Evolutionary conservation across 345 rosid species (phyloP).

Genomic region (Stellera chamaejasme): DNA sequence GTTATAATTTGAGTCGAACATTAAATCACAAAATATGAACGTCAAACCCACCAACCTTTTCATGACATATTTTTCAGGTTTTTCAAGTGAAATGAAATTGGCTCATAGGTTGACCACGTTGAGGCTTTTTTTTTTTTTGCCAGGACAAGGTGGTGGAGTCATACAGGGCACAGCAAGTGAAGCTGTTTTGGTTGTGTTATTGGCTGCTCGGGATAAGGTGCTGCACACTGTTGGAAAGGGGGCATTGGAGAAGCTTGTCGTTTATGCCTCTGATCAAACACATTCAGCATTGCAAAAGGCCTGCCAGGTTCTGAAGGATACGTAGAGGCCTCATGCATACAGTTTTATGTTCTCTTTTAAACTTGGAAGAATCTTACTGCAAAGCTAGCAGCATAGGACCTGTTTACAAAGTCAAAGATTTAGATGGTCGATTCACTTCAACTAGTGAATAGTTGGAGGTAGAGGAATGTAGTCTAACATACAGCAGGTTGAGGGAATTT

Average conservation of each 20-base stretch:
- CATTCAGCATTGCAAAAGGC: slow-evolving; percentile 81
- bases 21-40: no score
- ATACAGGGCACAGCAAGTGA: slow-evolving; percentile 95
- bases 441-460: no score
- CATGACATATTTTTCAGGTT: no score
- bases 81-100: no score
- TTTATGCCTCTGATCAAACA: slow-evolving; percentile 83
- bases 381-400: no score
- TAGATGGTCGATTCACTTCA: background rate
- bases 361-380: background rate
- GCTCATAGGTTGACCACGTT: slow-evolving; percentile 6
- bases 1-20: no score
- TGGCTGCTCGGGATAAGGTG: slow-evolving; percentile 73
- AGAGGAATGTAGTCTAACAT: no score
- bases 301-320: slow-evolving; percentile 50
- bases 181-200: slow-evolving; percentile 67
- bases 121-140: slow-evolving; percentile 15
- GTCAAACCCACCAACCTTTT: no score
- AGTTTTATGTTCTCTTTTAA: background rate
- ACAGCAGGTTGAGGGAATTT: no score
- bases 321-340: background rate
- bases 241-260: slow-evolving; percentile 67
- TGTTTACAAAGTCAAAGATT: background rate
- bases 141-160: slow-evolving; percentile 89
- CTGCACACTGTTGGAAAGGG: slow-evolving; percentile 46